Percentiles rank a stretch among this genome's conserved stretches.
These are phyloP conservation scores for Colletotrichum camelliae DNA, from an alignment of 2,329 filamentous ascomycete species.

Conservation along the genomic window DNA sequence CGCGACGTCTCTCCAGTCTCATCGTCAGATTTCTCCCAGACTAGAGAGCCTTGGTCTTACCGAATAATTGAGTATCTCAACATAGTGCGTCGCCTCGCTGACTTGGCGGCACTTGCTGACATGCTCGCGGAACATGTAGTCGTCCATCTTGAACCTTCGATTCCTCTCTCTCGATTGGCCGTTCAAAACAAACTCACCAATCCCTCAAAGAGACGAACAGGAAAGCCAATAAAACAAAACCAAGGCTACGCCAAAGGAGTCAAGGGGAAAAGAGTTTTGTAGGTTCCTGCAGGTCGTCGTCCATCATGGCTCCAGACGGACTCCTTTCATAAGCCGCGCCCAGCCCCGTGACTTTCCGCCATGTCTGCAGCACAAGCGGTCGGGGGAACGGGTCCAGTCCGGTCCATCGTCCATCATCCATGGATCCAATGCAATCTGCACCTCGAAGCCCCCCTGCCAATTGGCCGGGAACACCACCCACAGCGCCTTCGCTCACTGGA, in stretches of 20 bases:
- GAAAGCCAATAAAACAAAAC: background rate
- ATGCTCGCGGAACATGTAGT: slow-evolving; percentile 60
- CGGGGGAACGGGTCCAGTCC: slow-evolving; percentile 8
- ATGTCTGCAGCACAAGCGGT: slow-evolving; percentile 1
- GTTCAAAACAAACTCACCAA: background rate
- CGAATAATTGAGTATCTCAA: slow-evolving; percentile 66
- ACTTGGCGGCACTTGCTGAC: slow-evolving; percentile 54
- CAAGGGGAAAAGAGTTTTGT: background rate
- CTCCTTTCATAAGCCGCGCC: slow-evolving; percentile 22
- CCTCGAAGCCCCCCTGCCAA: background rate
- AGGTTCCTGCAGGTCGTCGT: slow-evolving; percentile 15
- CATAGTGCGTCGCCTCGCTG: slow-evolving; percentile 57
- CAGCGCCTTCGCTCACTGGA: background rate
- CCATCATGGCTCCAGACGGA: slow-evolving; percentile 15
- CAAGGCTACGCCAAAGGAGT: background rate
- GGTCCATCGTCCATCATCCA: slow-evolving; percentile 6
- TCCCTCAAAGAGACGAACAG: background rate
- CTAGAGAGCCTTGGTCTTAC: slow-evolving; percentile 38
- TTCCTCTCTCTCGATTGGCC: slow-evolving; percentile 8
- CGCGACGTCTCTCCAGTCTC: background rate
- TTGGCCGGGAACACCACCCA: background rate
- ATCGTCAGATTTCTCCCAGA: background rate
- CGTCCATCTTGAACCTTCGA: slow-evolving; percentile 52
- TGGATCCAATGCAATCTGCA: background rate
- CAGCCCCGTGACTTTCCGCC: slow-evolving; percentile 23